Percentiles rank a stretch among this genome's conserved stretches.
Evolutionary conservation across 441 rosid species (phyloP).

Genomic region (Pelargonium myrrhifolium): DNA sequence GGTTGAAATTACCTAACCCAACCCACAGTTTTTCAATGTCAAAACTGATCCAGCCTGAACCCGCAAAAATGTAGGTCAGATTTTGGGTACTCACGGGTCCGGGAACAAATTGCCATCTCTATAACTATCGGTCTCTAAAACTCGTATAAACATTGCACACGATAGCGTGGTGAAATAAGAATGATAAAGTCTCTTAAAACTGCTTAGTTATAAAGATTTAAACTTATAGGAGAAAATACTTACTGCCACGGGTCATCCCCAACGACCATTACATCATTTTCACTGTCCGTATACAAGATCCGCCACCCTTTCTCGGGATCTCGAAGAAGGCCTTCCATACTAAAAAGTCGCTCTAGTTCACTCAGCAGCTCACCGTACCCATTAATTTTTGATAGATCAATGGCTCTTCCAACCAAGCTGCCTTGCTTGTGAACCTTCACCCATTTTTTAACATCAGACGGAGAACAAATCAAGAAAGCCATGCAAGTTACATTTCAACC

Average conservation of each 20-base stretch:
- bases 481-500: constrained; percentile 4
- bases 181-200: too few species aligned
- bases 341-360: constrained; percentile 64
- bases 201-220: not conserved
- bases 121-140: not conserved
- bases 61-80: not conserved
- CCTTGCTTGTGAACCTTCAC: constrained; percentile 95
- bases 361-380: constrained; percentile 27
- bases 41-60: not conserved
- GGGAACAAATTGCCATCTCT: too few species aligned
- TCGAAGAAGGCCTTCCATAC: constrained; percentile 73
- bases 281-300: constrained; percentile 80
- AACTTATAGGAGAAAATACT: constrained; percentile 32
- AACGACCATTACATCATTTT: constrained; percentile 87
- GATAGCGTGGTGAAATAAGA: not conserved
- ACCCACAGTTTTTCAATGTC: too few species aligned
- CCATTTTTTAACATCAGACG: constrained; percentile 14
- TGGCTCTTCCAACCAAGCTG: constrained; percentile 83
- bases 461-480: constrained; percentile 14
- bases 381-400: constrained; percentile 32
- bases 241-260: constrained; percentile 98
- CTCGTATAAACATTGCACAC: not conserved
- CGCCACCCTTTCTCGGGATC: constrained; percentile 82
- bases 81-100: too few species aligned
- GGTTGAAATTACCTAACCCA: too few species aligned